These are phyloP conservation scores for Microcyclospora pomicola DNA, from an alignment of 2,329 filamentous ascomycete genomes.

Conservation along the genomic window DNA sequence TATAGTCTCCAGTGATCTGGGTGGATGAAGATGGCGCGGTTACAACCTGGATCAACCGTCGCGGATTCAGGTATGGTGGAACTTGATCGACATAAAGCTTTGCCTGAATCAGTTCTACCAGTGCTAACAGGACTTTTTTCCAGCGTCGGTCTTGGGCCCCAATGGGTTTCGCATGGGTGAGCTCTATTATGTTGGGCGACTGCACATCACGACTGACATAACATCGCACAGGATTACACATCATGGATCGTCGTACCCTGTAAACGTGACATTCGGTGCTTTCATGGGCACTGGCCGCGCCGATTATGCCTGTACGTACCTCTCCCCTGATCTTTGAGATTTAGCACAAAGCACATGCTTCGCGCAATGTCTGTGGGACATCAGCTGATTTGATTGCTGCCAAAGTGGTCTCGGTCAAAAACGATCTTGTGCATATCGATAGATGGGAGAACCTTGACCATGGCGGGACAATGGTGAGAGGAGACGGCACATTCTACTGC, in stretches of 20 bases:
- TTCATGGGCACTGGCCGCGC: slow-evolving; percentile 5
- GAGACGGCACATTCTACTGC: slow-evolving; percentile 6
- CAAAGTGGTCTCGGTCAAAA: slow-evolving; percentile 1
- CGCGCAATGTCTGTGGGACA: too few relatives aligned
- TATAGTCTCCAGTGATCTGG: background rate
- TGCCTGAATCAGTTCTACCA: too few relatives aligned
- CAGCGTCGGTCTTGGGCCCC: slow-evolving; percentile 1
- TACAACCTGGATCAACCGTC: slow-evolving; percentile 4
- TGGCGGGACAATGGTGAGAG: slow-evolving; percentile 4
- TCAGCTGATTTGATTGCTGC: too few relatives aligned
- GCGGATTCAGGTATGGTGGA: background rate
- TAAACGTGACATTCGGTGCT: slow-evolving; percentile 2
- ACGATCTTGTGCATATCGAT: slow-evolving; percentile 2
- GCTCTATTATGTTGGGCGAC: too few relatives aligned
- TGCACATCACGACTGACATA: too few relatives aligned
- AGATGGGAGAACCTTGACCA: slow-evolving; percentile 6
- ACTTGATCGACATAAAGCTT: too few relatives aligned
- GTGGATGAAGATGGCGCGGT: slow-evolving; percentile 2
- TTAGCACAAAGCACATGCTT: too few relatives aligned
- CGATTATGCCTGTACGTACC: slow-evolving; percentile 1
- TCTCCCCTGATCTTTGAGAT: too few relatives aligned
- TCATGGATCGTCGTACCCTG: background rate
- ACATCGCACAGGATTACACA: background rate
- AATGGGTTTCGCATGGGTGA: slow-evolving; percentile 2
- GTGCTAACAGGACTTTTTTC: background rate